Evolutionary conservation across 768 basidiomycete genomes (phyloP), one percentile per base, ranked within the genome.

Genomic region (Russula virescens): DNA sequence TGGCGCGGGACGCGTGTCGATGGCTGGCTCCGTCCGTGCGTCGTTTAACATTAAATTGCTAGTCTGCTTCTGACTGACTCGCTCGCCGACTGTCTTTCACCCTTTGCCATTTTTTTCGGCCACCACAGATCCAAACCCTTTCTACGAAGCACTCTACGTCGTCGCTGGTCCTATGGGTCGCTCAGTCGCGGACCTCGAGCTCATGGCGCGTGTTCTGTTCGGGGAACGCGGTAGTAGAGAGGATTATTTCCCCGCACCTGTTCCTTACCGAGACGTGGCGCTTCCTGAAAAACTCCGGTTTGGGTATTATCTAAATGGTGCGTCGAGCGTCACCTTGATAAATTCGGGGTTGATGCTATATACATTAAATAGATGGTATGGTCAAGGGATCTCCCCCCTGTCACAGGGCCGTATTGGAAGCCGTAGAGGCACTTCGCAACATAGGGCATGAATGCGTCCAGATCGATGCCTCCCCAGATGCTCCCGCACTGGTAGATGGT

Each of bases 291-390:
- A 83, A 70, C 76, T 92, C 40, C 80, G 79, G 63, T 85, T 94
- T 66, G 92, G 90, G 5, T 94, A 87, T 70, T 92, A 88, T 68
- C 79, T 78, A 47, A 75, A 80, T 57, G 86, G 87, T 80, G 42
- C 55, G 61, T 58, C 13, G 18, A 11, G 31, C 28, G 3, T 31
- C 51, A 21, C 34, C 7, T 43, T 18, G 4, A 9, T 7, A 2
- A 19, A 4, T 57, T 66, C 66, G 60, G 58, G 34, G 34, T 5
- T 35, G 34, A 35, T 35, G 57, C 66, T 42, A 38, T 21, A 7
- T 31, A n/a, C n/a, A 11, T 14, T 7, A 9, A 2, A 28, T 4
- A 54, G 65, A 68, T 31, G 55, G 58, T 3, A 38, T 67, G 25
- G 42, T 54, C 54, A 52, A 61, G 51, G 49, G 66, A 2, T 62